Base-by-base conservation (phyloP, 176 grass and related monocot genomes). In the Oryza nivara region DNA sequence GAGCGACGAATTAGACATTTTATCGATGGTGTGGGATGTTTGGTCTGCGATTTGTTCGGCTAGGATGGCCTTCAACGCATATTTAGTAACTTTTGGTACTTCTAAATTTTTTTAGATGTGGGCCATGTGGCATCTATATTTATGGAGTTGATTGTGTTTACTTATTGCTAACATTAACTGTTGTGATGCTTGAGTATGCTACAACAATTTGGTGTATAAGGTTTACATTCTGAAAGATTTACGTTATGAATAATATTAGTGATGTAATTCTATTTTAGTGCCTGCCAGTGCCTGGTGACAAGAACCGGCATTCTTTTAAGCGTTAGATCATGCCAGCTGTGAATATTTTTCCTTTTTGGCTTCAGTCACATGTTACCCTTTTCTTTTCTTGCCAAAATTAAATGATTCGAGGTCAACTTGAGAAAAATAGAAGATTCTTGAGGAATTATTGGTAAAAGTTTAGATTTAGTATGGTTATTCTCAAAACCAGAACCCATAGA, bases 141-240 rank as follows among this genome's bases (percentile, higher is more conserved):
- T 0, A 66, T 86, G 16, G 49, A 43, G 34, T 61, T 61, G 4
- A 10, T 22, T 75, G 32, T 74, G 47, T 75, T 49, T 49, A 7
- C 78, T 36, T n/a, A 41, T 49, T 72, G 67, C 73, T 41, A 44
- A 65, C 11, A 85, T 26, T 52, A 66, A 32, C 66, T 4, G 65
- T 17, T 35, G 23, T 77, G 67, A 78, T 45, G 32, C 66, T 86
- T 89, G 32, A 71, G 44, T 63, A 10, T 76, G 41, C 78, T 71
- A 11, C 51, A 63, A 15, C 54, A 12, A 51, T 48, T 44, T 7
- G 6, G n/a, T 1, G 13, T 32, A 15, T 58, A 7, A 19, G 19
- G 4, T 22, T 70, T 80, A 26, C 13, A 68, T 70, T 63, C 23
- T 47, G 22, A 32, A 80, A 85, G 40, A 28, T 75, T 63, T 11